Evolutionary conservation across 768 basidiomycete genomes (phyloP), one percentile per base, ranked within the genome.

Genomic region (Pleurotus ostreatus): DNA sequence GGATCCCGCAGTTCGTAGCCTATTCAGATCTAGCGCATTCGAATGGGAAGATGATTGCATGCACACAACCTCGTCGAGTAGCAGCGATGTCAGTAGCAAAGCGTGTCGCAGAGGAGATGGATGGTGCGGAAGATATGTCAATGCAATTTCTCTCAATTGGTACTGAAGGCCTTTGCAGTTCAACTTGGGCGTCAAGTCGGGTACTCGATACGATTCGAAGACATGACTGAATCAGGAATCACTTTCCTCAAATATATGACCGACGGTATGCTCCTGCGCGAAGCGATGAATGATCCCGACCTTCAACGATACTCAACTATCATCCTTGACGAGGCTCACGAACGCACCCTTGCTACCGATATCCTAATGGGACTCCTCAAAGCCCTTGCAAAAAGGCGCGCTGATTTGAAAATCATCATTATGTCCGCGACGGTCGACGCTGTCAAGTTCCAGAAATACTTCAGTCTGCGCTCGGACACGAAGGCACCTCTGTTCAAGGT

Each of bases 191-290:
- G 91, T 64, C 88, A 98, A 60, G 96, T 98, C 60, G 96, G 96
- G 55, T 99, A 99, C 72, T 93, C 92, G 3, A 98, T 98, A 65
- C 92, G 96, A 69, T 99, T 98, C 69, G 96, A 99, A 71, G 97
- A 98, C 68, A 89, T 94, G 91, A 89, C 95, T 40, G 82, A 92
- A 62, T 76, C 84, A 0, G 89, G 91, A 0, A 89, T 87, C 30
- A 98, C 97, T 0, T 97, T 99, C 72, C 78, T 99, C 60, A 98
- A 97, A 69, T 98, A 99, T 75, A 97, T 98, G 95, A 99, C 97
- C 13, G 97, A 99, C 63, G 97, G 96, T 82, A 97, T 98, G 94
- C 85, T 93, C 55, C 83, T 96, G n/a, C 86, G 94, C 16, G 94
- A 97, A 74, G 94, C 94, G 4, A 99, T 98, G 95, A 92, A 95